Conservation (phyloP, 1,284 basidiomycete species). For the Pholiota adiposa region DNA sequence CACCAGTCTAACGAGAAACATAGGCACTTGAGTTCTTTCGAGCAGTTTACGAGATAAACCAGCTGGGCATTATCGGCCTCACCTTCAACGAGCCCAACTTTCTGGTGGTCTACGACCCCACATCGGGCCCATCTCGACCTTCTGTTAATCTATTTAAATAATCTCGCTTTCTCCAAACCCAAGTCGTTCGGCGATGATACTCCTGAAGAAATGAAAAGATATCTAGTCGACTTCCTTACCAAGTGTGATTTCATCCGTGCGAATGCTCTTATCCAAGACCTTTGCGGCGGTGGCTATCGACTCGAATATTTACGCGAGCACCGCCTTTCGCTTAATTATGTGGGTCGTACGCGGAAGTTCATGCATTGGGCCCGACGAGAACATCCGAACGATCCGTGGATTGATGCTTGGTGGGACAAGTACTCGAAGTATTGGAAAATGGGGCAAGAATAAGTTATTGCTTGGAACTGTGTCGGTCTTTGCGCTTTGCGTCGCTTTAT, state of each 20-base stretch:
- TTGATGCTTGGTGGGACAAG: background rate
- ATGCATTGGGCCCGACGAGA: background rate
- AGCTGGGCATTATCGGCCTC: background rate
- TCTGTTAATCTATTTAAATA: background rate
- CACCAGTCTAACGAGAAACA: too few relatives aligned
- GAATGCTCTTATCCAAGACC: background rate
- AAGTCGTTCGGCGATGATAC: background rate
- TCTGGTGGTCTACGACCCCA: background rate
- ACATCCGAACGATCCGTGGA: background rate
- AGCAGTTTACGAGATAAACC: background rate
- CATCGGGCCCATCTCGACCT: background rate
- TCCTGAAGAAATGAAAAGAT: background rate
- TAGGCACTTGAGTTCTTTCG: background rate
- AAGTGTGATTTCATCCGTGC: background rate
- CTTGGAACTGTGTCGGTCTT: too few relatives aligned
- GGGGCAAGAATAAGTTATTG: too few relatives aligned
- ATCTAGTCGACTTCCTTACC: background rate
- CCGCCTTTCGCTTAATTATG: background rate
- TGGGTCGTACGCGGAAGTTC: background rate
- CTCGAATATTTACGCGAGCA: background rate
- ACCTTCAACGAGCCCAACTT: background rate
- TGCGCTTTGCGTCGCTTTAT: too few relatives aligned
- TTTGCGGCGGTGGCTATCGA: background rate
- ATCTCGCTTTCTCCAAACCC: background rate
- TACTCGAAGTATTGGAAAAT: too few relatives aligned